Evolutionary conservation across 2,329 filamentous ascomycete species (phyloP), one percentile per base, ranked within the genome.

Genomic region (Exserohilum rostratum): DNA sequence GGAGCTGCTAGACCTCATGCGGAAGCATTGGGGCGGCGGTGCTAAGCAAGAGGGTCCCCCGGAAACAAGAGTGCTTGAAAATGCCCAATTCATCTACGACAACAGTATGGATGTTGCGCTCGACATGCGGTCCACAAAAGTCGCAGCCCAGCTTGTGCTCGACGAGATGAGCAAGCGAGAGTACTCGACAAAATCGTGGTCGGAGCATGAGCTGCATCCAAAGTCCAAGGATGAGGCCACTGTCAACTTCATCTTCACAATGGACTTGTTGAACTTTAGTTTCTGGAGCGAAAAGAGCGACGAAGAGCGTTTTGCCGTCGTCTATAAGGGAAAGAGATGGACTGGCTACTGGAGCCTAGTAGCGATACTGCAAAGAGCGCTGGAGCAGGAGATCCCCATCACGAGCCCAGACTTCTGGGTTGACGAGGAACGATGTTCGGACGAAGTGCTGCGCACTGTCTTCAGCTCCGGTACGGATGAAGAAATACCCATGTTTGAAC

Each of bases 311-410:
- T 99, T 93, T 74, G 84, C 89, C 9, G 84, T 99, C 37, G 87
- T 90, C 53, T 98, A 97, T 75, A 84, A 83, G 40, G 92, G 86
- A 25, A 88, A 85, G 74, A 85, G 77, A 53, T 98, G 92, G 91
- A 97, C 92, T 0, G 95, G 95, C 3, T 99, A 99, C 76, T 96
- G 90, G 88, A 96, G 92, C 73, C 78, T 99, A 51, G 91, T 98
- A 17, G 95, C 95, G 20, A 85, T 90, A 18, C 75, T 99, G 66
- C 90, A 93, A 74, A 83, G 95, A 66, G 96, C 92, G 2, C 78
- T 98, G 37, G 92, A 98, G 46, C 93, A 97, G 81, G 90, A 83
- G 50, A 90, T 96, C 50, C 90, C 92, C 13, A 96, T 99, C 55
- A 97, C 93, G 5, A 90, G 87, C 55, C 90, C 93, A 5, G 84